Percentiles rank a stretch among this genome's conserved stretches.
These are phyloP conservation scores for Tilletiaria anomala DNA, from an alignment of 1,284 basidiomycete genomes.

Conservation along the genomic window DNA sequence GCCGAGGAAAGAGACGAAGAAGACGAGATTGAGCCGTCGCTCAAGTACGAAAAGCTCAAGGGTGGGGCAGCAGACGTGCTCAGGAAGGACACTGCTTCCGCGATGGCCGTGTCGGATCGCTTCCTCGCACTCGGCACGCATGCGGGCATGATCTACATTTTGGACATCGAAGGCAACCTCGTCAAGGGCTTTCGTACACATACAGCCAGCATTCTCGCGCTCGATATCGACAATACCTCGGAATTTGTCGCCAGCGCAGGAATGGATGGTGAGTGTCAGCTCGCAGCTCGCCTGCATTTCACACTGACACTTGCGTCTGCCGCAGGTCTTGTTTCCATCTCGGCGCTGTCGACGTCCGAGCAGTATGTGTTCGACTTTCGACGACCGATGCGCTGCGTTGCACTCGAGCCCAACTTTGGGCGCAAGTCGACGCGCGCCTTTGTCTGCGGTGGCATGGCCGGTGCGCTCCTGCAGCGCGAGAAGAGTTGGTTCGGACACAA, in stretches of 20 bases:
- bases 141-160: slow-evolving; percentile 72
- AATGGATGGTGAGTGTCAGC: slow-evolving; percentile 60
- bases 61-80: slow-evolving; percentile 65
- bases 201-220: slow-evolving; percentile 72
- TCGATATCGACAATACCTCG: slow-evolving; percentile 66
- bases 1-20: slow-evolving; percentile 7
- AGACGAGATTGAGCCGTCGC: slow-evolving; percentile 42
- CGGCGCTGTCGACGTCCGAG: slow-evolving; percentile 58
- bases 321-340: slow-evolving; percentile 70
- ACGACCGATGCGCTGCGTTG: slow-evolving; percentile 75
- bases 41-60: slow-evolving; percentile 76
- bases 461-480: slow-evolving; percentile 69
- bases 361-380: slow-evolving; percentile 86
- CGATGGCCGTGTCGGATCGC: slow-evolving; percentile 55
- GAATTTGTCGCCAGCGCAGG: slow-evolving; percentile 87
- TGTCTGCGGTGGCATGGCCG: slow-evolving; percentile 84
- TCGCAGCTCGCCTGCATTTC: too few species aligned
- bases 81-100: slow-evolving; percentile 54
- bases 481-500: slow-evolving; percentile 95
- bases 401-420: slow-evolving; percentile 80
- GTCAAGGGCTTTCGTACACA: slow-evolving; percentile 86
- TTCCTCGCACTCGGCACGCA: slow-evolving; percentile 61
- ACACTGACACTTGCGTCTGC: slow-evolving; percentile 11
- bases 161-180: slow-evolving; percentile 63
- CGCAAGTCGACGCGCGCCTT: slow-evolving; percentile 67